A percentile compares a stretch with the other conserved stretches of the same genome.
Evolutionary conservation across 148 eudicot species (phyloP).

Genomic region (Polygonum aviculare): DNA sequence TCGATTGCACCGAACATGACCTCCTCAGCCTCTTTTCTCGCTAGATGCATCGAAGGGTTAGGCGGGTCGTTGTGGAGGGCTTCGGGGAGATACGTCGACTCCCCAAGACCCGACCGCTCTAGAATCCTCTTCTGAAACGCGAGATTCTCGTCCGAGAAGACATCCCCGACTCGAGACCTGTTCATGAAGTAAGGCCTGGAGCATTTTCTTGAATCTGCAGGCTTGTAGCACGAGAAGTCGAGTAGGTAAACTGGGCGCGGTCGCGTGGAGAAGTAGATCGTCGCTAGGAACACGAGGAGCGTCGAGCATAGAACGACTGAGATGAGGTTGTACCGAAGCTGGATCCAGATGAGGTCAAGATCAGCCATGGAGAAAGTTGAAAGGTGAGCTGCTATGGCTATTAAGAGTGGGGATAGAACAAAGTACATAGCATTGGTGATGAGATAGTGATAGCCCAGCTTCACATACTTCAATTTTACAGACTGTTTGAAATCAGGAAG

Average conservation of each 20-base stretch:
- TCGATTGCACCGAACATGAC: constrained; percentile 17
- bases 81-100: constrained; percentile 14
- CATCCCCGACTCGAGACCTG: not conserved
- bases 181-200: constrained; percentile 12
- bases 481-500: constrained; percentile 13
- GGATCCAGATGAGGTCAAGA: constrained; percentile 3
- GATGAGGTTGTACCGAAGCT: constrained; percentile 11
- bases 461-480: constrained; percentile 8
- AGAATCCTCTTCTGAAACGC: constrained; percentile 12
- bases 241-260: constrained; percentile 10
- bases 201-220: constrained; percentile 8
- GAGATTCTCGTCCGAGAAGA: constrained; percentile 11
- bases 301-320: constrained; percentile 5
- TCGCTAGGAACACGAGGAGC: constrained; percentile 9
- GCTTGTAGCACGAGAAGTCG: constrained; percentile 15
- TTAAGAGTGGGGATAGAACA: not conserved
- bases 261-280: constrained; percentile 11
- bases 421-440: constrained; percentile 15
- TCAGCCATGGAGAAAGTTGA: constrained; percentile 10
- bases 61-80: constrained; percentile 12
- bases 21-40: constrained; percentile 15
- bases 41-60: constrained; percentile 5
- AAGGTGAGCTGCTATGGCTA: constrained; percentile 5
- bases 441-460: constrained; percentile 13
- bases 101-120: constrained; percentile 11